These are phyloP conservation scores for Tetrastigma voinierianum DNA, from an alignment of 164 flowering plant genomes.

Conservation along the genomic window DNA sequence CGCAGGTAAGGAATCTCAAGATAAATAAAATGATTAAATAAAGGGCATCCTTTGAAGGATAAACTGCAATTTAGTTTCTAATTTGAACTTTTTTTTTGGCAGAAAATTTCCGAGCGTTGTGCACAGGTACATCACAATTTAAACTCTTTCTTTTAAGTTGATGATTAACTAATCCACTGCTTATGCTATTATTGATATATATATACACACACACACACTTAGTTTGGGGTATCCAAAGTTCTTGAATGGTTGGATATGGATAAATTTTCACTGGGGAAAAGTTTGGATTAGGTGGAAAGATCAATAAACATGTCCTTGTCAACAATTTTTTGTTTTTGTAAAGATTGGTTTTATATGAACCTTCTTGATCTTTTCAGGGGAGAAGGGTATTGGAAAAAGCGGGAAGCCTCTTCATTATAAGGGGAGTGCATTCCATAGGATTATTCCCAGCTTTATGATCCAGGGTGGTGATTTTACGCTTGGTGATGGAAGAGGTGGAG, in stretches of 20 bases:
- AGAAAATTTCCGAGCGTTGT: constrained; percentile 94
- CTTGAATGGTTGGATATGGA: too few relatives aligned
- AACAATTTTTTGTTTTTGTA: background rate
- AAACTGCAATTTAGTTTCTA: background rate
- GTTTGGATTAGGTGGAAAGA: too few relatives aligned
- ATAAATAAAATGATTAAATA: background rate
- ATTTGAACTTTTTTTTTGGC: constrained; percentile 21
- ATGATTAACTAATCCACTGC: too few relatives aligned
- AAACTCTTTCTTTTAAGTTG: too few relatives aligned
- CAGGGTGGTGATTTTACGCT: constrained; percentile 98
- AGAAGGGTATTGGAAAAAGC: constrained; percentile 77
- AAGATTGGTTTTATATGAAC: background rate
- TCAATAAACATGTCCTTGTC: background rate
- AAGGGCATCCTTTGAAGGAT: background rate
- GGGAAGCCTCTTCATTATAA: constrained; percentile 96
- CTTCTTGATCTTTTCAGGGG: constrained; percentile 47
- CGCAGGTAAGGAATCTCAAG: constrained; percentile 39
- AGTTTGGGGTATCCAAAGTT: too few relatives aligned
- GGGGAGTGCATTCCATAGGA: constrained; percentile 88
- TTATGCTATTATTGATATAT: too few relatives aligned
- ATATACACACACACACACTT: too few relatives aligned
- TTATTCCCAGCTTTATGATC: constrained; percentile 96
- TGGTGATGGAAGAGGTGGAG: constrained; percentile 96
- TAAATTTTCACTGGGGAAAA: too few relatives aligned
- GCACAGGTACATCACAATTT: constrained; percentile 59